phyloP scores from a whole-genome alignment of 2,329 filamentous ascomycete species.

The Aspergillus texensis region DNA sequence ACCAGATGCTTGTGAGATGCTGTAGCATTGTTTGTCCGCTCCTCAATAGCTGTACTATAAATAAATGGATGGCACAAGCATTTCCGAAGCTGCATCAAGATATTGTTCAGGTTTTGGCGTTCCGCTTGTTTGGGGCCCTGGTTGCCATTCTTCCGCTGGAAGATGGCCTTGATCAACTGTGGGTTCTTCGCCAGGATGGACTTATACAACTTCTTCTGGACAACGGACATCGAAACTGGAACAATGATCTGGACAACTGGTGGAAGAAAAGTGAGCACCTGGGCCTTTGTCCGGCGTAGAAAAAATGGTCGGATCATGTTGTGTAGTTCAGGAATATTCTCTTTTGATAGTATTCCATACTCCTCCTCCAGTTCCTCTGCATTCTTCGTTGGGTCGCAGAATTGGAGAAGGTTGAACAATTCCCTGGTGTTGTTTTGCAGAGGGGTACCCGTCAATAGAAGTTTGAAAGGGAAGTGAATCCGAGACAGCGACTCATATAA shows the following conservation, averaged over 20 bases:
- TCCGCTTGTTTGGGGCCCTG: conserved; percentile 64
- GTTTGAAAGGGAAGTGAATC: conserved; percentile 78
- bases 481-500: conserved; percentile 75
- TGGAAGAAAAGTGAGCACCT: conserved; percentile 88
- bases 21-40: conserved; percentile 64
- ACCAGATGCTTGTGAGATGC: conserved; percentile 78
- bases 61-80: conserved; percentile 96
- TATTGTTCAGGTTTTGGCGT: conserved; percentile 83
- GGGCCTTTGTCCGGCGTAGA: conserved; percentile 79
- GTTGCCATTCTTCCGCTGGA: conserved; percentile 63
- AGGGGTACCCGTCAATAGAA: conserved; percentile 85
- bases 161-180: conserved; percentile 83
- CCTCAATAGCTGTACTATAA: conserved; percentile 88
- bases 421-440: conserved; percentile 84
- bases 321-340: conserved; percentile 80
- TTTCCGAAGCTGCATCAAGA: conserved; percentile 91
- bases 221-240: conserved; percentile 88
- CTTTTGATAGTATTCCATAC: conserved; percentile 76
- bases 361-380: conserved; percentile 74
- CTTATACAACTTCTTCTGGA: conserved; percentile 93
- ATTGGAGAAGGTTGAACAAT: conserved; percentile 94
- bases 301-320: conserved; percentile 76
- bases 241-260: conserved; percentile 94
- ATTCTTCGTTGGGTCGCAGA: conserved; percentile 73
- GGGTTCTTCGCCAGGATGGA: conserved; percentile 91